Base-by-base conservation (phyloP, 805 yeast genomes). In the Candida coquimbonensis region DNA sequence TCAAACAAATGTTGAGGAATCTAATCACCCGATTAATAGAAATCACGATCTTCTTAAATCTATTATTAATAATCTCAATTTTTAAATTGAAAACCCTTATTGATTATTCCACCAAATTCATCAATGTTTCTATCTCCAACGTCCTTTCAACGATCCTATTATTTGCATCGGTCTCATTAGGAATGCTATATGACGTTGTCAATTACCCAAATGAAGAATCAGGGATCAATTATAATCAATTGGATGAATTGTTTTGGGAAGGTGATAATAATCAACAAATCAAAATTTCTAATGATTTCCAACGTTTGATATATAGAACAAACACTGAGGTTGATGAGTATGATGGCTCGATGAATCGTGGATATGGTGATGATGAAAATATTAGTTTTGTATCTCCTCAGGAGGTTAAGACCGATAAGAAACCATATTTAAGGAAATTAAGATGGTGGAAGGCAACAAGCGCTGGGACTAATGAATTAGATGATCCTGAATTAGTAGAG, bases 381-480 rank as follows among this genome's bases (percentile, higher is more conserved):
- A 36, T 40, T 13, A 31, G 40, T 13, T 40, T 24, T 24, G 17
- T 39, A n/a, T 6, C 29, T 2, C 16, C 46, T 11, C 46, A 38
- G n/a, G 26, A 31, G 26, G 17, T 8, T 7, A 33, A 17, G 9
- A 7, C n/a, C 8, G 19, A 33, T 33, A 16, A 33, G 9, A 33
- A 16, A 27, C 40, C 31, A 31, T 9, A 39, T 21, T 33, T 44
- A 16, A 26, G 41, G 6, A 38, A 38, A 19, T 36, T 47, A 26
- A 36, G 39, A n/a, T 40, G 44, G 42, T 47, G 52, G 50, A 42
- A 19, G 29, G 32, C 48, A 7, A 25, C 42, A 16, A 5, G 32
- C 21, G 34, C 39, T 14, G 42, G n/a, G 9, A 13, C 13, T 9
- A 26, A 26, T 4, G 4, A 14, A 21, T 21, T 21, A 11, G 7